Base-by-base conservation (phyloP, 257 asterid genomes). In the Nicotiana benthamiana region DNA sequence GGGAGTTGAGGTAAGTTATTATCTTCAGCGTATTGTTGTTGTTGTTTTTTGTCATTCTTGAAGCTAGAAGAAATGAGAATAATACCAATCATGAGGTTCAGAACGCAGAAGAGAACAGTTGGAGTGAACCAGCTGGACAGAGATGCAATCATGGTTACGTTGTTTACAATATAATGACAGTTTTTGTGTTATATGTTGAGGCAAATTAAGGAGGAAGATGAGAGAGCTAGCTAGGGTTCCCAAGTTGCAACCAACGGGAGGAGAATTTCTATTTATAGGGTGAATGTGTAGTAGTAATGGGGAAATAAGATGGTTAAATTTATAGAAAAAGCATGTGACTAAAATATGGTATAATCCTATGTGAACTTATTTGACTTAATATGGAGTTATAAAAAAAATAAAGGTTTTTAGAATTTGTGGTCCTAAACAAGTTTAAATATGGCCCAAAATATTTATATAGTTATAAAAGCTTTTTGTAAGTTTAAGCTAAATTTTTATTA, bases 121-220 rank as follows among this genome's bases (percentile, higher is more conserved):
- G 98, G 98, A 34, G 98, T 91, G 72, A 94, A 90, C 95, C 94
- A 94, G 83, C 94, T 91, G 88, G 83, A 88, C 86, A 94, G 85
- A 61, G 92, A 61, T 79, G 22, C 59, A 24, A 72, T 72, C 60
- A 72, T 72, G 56, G 56, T 51, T 48, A 32, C 36, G 36, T 32
- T 32, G 36, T 51, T 40, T 40, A 40, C 48, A 40, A 51, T 51
- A 15, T 51, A 51, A 13, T 51, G 16, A 24, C 57, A 46, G 18
- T 18, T 36, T 67, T 36, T 22, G 4, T 59, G 64, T 22, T 59
- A 4, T 9, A 4, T 9, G 30, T 20, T 20, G 36, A 34, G 52
- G 75, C 75, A 66, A 66, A 63, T 26, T 26, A 26, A 32, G 65
- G 75, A 40, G 26, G 15, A 3, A 66, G 27, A 18, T 34, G 17